Evolutionary conservation across 805 yeast genomes (phyloP).

Genomic region (Lachancea kluyveri): DNA sequence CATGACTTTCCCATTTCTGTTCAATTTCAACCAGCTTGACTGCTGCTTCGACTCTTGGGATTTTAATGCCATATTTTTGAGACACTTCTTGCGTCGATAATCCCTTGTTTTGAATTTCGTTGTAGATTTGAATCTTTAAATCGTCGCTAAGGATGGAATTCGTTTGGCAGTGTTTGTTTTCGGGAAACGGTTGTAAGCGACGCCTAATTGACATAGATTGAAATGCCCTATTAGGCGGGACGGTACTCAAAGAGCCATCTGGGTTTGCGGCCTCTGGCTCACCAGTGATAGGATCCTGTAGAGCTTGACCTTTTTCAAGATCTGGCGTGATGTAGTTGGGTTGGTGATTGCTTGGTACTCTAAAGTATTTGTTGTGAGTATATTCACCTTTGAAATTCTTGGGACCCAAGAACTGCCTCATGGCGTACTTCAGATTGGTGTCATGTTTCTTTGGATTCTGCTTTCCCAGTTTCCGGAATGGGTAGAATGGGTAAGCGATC

Average conservation of each 20-base stretch:
- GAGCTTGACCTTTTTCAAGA: constrained; percentile 36
- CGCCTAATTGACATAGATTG: constrained; percentile 13
- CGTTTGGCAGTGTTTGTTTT: constrained; percentile 63
- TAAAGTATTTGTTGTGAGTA: constrained; percentile 64
- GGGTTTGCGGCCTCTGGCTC: constrained; percentile 22
- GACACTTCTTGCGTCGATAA: constrained; percentile 68
- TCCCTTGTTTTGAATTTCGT: constrained; percentile 47
- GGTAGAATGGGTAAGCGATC: constrained; percentile 49
- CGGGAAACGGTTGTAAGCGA: constrained; percentile 74
- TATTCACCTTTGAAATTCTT: constrained; percentile 79
- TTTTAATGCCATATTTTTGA: constrained; percentile 67
- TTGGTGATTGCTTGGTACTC: constrained; percentile 57
- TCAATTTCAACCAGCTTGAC: constrained; percentile 63
- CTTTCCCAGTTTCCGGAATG: constrained; percentile 37
- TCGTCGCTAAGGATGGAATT: constrained; percentile 53
- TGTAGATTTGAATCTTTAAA: constrained; percentile 54
- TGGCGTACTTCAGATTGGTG: constrained; percentile 52
- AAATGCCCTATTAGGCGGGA: constrained; percentile 7
- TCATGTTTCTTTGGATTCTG: constrained; percentile 37
- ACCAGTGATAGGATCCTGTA: constrained; percentile 31
- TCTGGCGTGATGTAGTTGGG: constrained; percentile 69
- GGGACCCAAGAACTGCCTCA: constrained; percentile 78
- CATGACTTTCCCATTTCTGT: constrained; percentile 50
- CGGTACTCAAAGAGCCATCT: constrained; percentile 15
- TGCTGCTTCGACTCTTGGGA: constrained; percentile 87